These are phyloP conservation scores for Alopecurus myosuroides DNA, from an alignment of 176 grass and related monocot genomes.

Conservation along the genomic window DNA sequence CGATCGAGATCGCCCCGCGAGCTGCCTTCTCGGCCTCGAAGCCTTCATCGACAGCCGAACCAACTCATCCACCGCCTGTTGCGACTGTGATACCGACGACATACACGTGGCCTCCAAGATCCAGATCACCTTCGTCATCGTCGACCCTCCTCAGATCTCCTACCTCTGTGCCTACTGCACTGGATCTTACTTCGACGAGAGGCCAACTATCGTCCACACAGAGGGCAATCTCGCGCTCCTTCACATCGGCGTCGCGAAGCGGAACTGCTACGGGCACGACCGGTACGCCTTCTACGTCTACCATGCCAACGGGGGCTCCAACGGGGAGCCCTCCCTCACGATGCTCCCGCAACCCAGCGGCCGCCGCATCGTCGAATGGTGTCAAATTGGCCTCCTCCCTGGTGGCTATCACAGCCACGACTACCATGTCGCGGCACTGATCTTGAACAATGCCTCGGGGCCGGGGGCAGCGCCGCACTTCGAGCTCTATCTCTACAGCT, in stretches of 20 bases:
- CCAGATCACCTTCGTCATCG: constrained; percentile 1
- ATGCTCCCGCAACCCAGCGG: not conserved
- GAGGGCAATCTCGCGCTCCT: not conserved
- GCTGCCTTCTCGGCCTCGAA: not conserved
- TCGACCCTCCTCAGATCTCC: not conserved
- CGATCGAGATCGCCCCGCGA: not conserved
- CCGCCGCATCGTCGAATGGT: not conserved
- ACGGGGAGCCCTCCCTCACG: not conserved
- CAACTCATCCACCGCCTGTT: not conserved
- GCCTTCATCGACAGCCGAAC: not conserved
- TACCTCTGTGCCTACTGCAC: not conserved
- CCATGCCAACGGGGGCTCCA: not conserved
- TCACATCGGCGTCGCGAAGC: not conserved
- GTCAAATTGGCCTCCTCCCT: not conserved
- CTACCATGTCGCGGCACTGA: not conserved
- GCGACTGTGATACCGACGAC: not conserved
- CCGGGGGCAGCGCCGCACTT: not conserved
- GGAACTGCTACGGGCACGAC: not conserved
- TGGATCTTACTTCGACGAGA: not conserved
- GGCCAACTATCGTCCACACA: not conserved
- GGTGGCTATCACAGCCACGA: not conserved
- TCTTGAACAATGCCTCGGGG: not conserved
- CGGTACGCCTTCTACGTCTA: not conserved
- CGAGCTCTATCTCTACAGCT: not conserved
- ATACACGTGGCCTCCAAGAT: not conserved